Evolutionary conservation across 2,329 filamentous ascomycete genomes (phyloP), one percentile per base, ranked within the genome.

Genomic region (Nothophaeocryptopus gaeumannii): DNA sequence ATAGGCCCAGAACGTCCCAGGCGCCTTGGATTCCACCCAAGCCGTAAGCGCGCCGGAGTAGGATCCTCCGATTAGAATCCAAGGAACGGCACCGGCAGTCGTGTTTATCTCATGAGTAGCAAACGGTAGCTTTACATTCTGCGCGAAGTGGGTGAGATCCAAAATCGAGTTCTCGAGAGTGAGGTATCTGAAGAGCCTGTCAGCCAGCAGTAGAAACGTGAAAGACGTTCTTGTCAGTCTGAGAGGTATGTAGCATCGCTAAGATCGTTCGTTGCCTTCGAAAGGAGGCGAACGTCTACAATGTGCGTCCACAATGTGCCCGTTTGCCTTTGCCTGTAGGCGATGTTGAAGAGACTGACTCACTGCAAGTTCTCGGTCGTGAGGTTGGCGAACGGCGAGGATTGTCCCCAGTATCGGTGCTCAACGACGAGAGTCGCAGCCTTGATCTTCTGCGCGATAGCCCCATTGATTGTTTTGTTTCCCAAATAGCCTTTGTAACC

Each of bases 1-100:
- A 55, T 81, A 82, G 1, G 78, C 79, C 79, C 79, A 82, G 65
- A 80, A 80, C 0, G 77, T 81, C 3, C 76, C 79, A 0, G 78
- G 78, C 2, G 72, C 66, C 2, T 74, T 65, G 10, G 73, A 74
- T 34, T 76, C 75, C 2, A 73, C 78, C 78, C 79, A 82, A 1
- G 78, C 78, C 2, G 78, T 62, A 14, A 82, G 66, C 5, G 78
- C 76, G 39, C 79, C 80, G 30, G 72, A 73, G 61, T 83, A 83
- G 1, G 77, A 80, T 30, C 78, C 79, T 12, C 79, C 80, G 4
- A 72, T 68, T 42, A 78, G 68, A 5, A 82, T 71, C 79, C 80
- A 83, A 2, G 80, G 79, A 64, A 77, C 74, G 7, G 72, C 67
- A 2, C 70, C 68, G 2, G 78, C 74, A 49, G 79, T 78, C 53